A percentile compares a stretch with the other conserved stretches of the same genome.
Conservation (phyloP, 768 basidiomycete genomes). For the Mycena maculata region DNA sequence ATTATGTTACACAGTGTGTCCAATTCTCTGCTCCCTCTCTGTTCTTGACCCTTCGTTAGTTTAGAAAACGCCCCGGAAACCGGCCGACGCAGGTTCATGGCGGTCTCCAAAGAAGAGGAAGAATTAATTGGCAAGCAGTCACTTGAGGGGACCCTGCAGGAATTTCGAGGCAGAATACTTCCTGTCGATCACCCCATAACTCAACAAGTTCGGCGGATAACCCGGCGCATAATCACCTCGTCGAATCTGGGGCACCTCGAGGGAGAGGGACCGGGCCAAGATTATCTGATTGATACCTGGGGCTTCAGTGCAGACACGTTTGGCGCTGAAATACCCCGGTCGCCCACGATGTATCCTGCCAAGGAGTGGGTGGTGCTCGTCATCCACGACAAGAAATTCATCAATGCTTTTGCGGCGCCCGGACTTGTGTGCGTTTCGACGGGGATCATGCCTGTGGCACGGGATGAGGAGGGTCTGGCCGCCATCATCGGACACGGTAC, state of each 20-base stretch:
- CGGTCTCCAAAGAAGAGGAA: constrained; percentile 19
- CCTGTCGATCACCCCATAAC: constrained; percentile 75
- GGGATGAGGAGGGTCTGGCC: constrained; percentile 32
- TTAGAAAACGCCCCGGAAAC: constrained; percentile 89
- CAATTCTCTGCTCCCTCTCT: not conserved
- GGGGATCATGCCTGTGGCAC: constrained; percentile 31
- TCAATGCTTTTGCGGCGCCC: constrained; percentile 34
- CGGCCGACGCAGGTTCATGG: constrained; percentile 91
- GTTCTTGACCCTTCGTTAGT: constrained; percentile 50
- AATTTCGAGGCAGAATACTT: constrained; percentile 68
- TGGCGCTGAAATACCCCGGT: constrained; percentile 19
- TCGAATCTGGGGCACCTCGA: constrained; percentile 76
- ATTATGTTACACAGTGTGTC: constrained; percentile 20
- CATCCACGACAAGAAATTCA: constrained; percentile 23
- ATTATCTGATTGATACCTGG: constrained; percentile 45
- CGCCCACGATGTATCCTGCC: constrained; percentile 11
- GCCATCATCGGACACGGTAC: constrained; percentile 33
- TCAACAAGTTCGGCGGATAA: constrained; percentile 75
- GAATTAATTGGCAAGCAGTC: constrained; percentile 56
- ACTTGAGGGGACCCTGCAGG: constrained; percentile 57
- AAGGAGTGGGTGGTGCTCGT: constrained; percentile 34
- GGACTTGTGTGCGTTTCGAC: constrained; percentile 33
- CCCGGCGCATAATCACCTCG: constrained; percentile 72
- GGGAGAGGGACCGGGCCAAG: constrained; percentile 44
- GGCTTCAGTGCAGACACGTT: constrained; percentile 44